Evolutionary conservation across 2,329 filamentous ascomycete species (phyloP).

Genomic region (Fusarium beomiforme): DNA sequence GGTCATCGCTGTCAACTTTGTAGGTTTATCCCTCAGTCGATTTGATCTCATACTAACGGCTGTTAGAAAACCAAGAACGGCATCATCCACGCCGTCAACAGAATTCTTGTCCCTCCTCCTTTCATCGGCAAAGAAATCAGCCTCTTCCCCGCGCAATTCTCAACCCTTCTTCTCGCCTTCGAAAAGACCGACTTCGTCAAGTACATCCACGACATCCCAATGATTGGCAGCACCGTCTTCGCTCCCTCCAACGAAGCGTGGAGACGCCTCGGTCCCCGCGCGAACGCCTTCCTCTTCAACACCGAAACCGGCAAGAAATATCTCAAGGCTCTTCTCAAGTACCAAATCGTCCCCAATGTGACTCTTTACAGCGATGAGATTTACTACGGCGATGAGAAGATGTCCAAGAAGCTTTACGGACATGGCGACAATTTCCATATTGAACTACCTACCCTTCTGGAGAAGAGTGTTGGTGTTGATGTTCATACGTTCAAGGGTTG

Average conservation of each 20-base stretch:
- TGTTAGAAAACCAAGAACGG: conserved; percentile 77
- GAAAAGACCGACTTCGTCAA: conserved; percentile 77
- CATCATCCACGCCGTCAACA: conserved; percentile 80
- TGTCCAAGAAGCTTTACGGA: conserved; percentile 38
- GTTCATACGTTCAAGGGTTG: conserved; percentile 74
- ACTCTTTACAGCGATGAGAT: conserved; percentile 87
- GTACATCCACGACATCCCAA: conserved; percentile 63
- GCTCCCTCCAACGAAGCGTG: conserved; percentile 87
- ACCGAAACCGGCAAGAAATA: conserved; percentile 78
- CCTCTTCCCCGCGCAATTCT: conserved; percentile 80
- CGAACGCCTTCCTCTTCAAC: conserved; percentile 85
- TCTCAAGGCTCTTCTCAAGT: conserved; percentile 80
- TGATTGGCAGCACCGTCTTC: conserved; percentile 78
- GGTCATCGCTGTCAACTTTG: conserved; percentile 75
- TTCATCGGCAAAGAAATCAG: conserved; percentile 61
- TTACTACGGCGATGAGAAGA: conserved; percentile 59
- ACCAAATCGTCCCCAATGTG: conserved; percentile 78
- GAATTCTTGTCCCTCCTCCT: conserved; percentile 80
- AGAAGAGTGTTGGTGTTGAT: conserved; percentile 75
- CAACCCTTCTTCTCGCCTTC: conserved; percentile 79
- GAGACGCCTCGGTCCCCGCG: conserved; percentile 72
- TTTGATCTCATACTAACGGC: not conserved
- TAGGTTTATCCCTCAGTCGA: conserved; percentile 51
- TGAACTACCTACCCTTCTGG: conserved; percentile 78
- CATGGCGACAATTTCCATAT: conserved; percentile 59